A percentile compares a stretch with the other conserved stretches of the same genome.
Evolutionary conservation across 2,329 filamentous ascomycete genomes (phyloP).

Genomic region (Fusarium concolor): DNA sequence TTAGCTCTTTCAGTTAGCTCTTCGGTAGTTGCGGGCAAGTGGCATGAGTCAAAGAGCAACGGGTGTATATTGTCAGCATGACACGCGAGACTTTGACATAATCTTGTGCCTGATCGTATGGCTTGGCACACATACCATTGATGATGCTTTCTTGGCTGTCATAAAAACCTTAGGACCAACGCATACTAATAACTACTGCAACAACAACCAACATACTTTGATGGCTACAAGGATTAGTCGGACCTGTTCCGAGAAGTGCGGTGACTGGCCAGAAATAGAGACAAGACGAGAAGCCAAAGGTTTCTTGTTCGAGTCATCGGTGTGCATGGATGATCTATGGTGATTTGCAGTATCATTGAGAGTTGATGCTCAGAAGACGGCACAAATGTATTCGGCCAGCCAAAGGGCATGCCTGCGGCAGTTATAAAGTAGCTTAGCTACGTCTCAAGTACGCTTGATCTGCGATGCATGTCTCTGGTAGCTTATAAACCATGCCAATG

Average conservation of each 20-base stretch:
- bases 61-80: slow-evolving; percentile 6
- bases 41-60: background rate
- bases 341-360: background rate
- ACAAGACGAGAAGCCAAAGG: background rate
- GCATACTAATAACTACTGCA: no score
- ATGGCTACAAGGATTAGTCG: slow-evolving; percentile 26
- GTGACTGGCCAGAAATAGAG: slow-evolving; percentile 24
- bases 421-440: background rate
- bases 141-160: background rate
- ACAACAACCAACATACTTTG: slow-evolving; percentile 27
- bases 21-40: slow-evolving; percentile 8
- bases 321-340: background rate
- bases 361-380: background rate
- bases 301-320: slow-evolving; percentile 7
- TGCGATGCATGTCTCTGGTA: slow-evolving; percentile 33
- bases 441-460: slow-evolving; percentile 19
- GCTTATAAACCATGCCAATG: background rate
- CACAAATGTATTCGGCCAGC: background rate
- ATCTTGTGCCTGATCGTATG: slow-evolving; percentile 9
- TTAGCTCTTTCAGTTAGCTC: background rate
- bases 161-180: slow-evolving; percentile 14
- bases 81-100: slow-evolving; percentile 4
- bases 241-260: slow-evolving; percentile 20
- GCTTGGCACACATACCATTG: slow-evolving; percentile 12
- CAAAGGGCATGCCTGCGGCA: background rate